These are phyloP conservation scores for Podospora pseudoanserina DNA, from an alignment of 495 filamentous ascomycete genomes.

Conservation along the genomic window DNA sequence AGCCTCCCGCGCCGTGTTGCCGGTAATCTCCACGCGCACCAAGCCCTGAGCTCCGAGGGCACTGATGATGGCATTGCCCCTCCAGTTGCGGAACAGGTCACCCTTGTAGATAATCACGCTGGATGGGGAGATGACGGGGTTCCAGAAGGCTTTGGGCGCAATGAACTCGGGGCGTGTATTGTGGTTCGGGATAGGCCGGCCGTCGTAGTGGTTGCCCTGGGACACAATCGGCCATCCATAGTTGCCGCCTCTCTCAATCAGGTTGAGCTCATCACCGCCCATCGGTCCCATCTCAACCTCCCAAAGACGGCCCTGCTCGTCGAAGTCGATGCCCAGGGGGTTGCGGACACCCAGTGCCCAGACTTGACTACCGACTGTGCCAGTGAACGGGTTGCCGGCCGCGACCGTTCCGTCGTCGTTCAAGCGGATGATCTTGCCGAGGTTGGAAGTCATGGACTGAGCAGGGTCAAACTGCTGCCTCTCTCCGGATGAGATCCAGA, in stretches of 20 bases:
- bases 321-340: slow-evolving; percentile 39
- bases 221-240: slow-evolving; percentile 38
- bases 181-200: slow-evolving; percentile 33
- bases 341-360: slow-evolving; percentile 37
- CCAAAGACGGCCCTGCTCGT: slow-evolving; percentile 37
- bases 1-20: slow-evolving; percentile 34
- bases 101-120: slow-evolving; percentile 40
- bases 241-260: slow-evolving; percentile 35
- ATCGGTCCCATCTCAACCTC: slow-evolving; percentile 40
- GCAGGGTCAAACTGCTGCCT: slow-evolving; percentile 35
- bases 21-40: slow-evolving; percentile 34
- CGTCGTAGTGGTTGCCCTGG: slow-evolving; percentile 36
- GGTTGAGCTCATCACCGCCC: slow-evolving; percentile 40
- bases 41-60: slow-evolving; percentile 30
- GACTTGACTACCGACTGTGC: slow-evolving; percentile 30
- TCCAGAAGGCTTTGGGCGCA: slow-evolving; percentile 37
- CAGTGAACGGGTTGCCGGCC: slow-evolving; percentile 37
- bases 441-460: slow-evolving; percentile 37
- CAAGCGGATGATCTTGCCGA: slow-evolving; percentile 36
- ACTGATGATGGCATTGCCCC: slow-evolving; percentile 37
- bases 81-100: slow-evolving; percentile 34
- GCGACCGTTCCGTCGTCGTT: slow-evolving; percentile 36
- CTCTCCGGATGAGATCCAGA: slow-evolving; percentile 39
- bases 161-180: slow-evolving; percentile 35
- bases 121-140: slow-evolving; percentile 36